These are phyloP conservation scores for Zymoseptoria tritici DNA, from an alignment of 2,329 filamentous ascomycete genomes.

Conservation along the genomic window DNA sequence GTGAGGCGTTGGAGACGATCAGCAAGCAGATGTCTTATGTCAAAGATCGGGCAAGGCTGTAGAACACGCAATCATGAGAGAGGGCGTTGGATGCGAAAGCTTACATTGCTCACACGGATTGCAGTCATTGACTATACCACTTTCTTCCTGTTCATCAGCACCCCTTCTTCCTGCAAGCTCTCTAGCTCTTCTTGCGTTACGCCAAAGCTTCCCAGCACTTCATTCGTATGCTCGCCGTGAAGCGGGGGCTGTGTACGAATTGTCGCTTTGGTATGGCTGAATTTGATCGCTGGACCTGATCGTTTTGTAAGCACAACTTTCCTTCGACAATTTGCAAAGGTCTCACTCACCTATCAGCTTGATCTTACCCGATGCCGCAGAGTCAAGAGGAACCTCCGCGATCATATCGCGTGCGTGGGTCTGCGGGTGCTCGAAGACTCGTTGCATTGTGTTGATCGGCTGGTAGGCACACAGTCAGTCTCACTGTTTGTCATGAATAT, in stretches of 20 bases:
- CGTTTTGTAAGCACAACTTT: not conserved
- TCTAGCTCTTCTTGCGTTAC: constrained; percentile 10
- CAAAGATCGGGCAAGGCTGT: constrained; percentile 6
- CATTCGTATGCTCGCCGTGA: constrained; percentile 23
- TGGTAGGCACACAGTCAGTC: not conserved
- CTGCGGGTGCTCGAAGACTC: constrained; percentile 40
- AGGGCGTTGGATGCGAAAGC: not conserved
- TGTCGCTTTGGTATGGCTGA: constrained; percentile 20
- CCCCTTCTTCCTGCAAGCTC: constrained; percentile 9
- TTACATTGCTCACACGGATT: not conserved
- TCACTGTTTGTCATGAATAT: not conserved
- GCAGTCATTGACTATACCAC: not conserved
- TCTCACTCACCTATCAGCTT: constrained; percentile 7
- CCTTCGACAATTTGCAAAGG: not conserved
- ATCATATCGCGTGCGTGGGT: constrained; percentile 31
- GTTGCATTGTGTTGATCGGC: constrained; percentile 41
- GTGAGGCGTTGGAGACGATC: constrained; percentile 37
- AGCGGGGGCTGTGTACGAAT: constrained; percentile 20
- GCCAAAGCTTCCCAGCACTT: constrained; percentile 17
- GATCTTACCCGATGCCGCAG: constrained; percentile 13
- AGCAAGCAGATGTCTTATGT: constrained; percentile 23
- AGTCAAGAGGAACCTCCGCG: constrained; percentile 10
- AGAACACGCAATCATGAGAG: not conserved
- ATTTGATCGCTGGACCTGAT: constrained; percentile 20
- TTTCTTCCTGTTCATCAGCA: constrained; percentile 11